Conservation (phyloP, 305 asterid genomes). For the Fraxinus floribunda region DNA sequence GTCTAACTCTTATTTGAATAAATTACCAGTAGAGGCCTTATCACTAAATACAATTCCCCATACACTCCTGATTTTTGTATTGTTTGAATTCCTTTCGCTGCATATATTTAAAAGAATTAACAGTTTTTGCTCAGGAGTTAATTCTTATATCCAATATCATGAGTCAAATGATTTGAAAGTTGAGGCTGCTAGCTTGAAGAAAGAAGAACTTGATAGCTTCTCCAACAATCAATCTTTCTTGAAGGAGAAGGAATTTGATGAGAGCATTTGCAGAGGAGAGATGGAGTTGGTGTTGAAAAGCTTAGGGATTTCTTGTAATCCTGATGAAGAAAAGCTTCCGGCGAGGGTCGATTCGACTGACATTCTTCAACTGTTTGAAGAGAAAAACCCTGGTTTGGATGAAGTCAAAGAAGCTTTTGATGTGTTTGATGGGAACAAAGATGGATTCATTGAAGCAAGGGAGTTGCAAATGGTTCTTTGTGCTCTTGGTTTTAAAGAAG, state of each 20-base stretch:
- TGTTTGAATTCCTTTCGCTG: conserved; percentile 13
- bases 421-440: conserved; percentile 37
- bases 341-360: conserved; percentile 13
- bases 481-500: conserved; percentile 33
- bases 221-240: not conserved
- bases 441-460: conserved; percentile 30
- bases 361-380: conserved; percentile 25
- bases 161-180: not conserved
- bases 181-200: not conserved
- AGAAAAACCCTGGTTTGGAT: conserved; percentile 19
- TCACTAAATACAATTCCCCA: conserved; percentile 19
- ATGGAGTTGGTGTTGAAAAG: conserved; percentile 26
- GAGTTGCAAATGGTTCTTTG: conserved; percentile 33
- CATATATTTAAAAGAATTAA: conserved; percentile 15
- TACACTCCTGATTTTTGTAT: conserved; percentile 13
- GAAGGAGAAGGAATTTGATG: not conserved
- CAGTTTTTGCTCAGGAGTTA: conserved; percentile 12
- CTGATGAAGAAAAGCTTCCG: not conserved
- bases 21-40: conserved; percentile 29
- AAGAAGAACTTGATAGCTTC: not conserved
- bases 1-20: conserved; percentile 17
- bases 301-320: conserved; percentile 24
- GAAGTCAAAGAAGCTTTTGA: conserved; percentile 32
- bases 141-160: not conserved
- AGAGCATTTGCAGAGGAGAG: conserved; percentile 24